phyloP scores from a whole-genome alignment of 495 filamentous ascomycete genomes.

The Xylaria cubensis region DNA sequence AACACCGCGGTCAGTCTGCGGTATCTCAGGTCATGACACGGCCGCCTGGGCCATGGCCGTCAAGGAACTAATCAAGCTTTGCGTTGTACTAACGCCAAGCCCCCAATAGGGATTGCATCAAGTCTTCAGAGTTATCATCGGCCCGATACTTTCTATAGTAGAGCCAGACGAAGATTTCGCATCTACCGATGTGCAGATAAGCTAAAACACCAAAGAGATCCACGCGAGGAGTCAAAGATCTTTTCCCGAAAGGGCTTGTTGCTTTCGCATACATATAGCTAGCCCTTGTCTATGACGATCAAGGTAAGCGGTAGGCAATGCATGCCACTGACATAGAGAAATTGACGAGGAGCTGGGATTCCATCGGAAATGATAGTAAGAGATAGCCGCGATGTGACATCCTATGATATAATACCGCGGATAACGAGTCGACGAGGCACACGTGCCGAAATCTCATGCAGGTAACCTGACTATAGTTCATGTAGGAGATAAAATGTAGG shows the following conservation, averaged over 20 bases:
- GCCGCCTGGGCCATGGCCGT: constrained; percentile 1
- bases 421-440: constrained; percentile 22
- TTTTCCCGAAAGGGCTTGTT: constrained; percentile 2
- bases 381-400: constrained; percentile 23
- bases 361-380: constrained; percentile 13
- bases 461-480: constrained; percentile 5
- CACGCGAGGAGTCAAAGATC: background rate
- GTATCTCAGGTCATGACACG: constrained; percentile 17
- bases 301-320: background rate
- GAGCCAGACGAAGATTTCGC: constrained; percentile 1
- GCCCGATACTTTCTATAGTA: constrained; percentile 20
- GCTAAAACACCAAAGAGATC: background rate
- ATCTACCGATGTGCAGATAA: constrained; percentile 22
- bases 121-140: constrained; percentile 13
- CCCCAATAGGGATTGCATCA: background rate
- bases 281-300: background rate
- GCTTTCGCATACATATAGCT: background rate
- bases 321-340: background rate
- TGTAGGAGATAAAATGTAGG: constrained; percentile 1
- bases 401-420: constrained; percentile 8
- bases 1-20: background rate
- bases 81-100: constrained; percentile 15
- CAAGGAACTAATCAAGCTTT: constrained; percentile 14
- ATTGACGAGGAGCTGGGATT: constrained; percentile 9
- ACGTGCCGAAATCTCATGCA: constrained; percentile 25